Evolutionary conservation across 371 early-diverging fungal genomes (phyloP), one percentile per base, ranked within the genome.

Genomic region (Actinomortierella ambigua): DNA sequence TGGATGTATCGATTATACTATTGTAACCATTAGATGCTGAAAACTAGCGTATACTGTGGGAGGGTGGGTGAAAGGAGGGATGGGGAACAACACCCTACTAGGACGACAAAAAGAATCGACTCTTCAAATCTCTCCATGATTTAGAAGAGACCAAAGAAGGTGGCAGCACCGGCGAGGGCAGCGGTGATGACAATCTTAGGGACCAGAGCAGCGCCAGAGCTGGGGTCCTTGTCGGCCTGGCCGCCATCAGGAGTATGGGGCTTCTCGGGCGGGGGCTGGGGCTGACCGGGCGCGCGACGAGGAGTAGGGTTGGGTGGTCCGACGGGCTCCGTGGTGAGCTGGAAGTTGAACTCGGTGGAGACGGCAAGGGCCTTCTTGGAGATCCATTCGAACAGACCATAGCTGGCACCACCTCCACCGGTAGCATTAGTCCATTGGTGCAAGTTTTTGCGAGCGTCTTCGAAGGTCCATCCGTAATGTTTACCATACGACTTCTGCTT

Each of bases 401-500:
- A 76, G 46, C 54, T 50, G 15, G 81, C 82, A 53, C 82, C 85
- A 40, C 85, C 85, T n/a, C 80, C 80, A 20, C 75, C 77, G 18
- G 43, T 50, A 50, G 64, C 69, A 48, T 76, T 68, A 18, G 78
- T 75, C 4, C 34, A 67, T 22, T 59, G 18, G 61, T 61, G 75
- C 9, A 84, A 59, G 75, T 84, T 84, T 27, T 82, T 63, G n/a
- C 69, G 67, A 41, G 63, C 65, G 60, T 81, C 76, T 5, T 63
- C 63, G 46, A 79, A 68, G 23, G 61, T 77, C 85, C 85, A 84
- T 15, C 78, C 76, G 69, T 64, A 82, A 70, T 84, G 77, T 50
- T 82, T 81, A 73, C 85, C 85, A 23, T 79, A 79, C 28, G 85
- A 84, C 40, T 70, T 62, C 70, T 84, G 85, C 42, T 44, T 60